A percentile compares a stretch with the other conserved stretches of the same genome.
These are phyloP conservation scores for Nepenthes alata DNA, from an alignment of 179 eudicot species.

Conservation along the genomic window DNA sequence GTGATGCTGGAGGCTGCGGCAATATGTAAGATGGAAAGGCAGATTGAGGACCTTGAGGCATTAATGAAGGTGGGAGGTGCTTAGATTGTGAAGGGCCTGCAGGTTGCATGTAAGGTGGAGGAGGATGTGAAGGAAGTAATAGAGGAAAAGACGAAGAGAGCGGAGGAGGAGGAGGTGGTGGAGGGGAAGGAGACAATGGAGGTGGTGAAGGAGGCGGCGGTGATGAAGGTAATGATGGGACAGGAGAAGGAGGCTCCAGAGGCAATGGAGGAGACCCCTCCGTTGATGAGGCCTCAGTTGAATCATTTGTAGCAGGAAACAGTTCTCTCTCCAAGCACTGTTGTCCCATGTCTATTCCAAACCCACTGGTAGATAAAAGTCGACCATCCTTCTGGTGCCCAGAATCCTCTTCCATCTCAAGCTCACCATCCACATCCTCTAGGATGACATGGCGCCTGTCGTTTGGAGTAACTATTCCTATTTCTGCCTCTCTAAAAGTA, in stretches of 20 bases:
- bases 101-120: conserved; percentile 20
- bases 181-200: conserved; percentile 25
- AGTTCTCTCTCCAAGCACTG: conserved; percentile 20
- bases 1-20: conserved; percentile 23
- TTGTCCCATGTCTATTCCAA: conserved; percentile 18
- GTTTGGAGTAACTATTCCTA: conserved; percentile 37
- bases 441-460: conserved; percentile 75
- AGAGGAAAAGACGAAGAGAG: not conserved
- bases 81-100: conserved; percentile 29
- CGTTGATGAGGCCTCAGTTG: conserved; percentile 23
- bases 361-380: conserved; percentile 15
- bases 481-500: conserved; percentile 26
- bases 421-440: conserved; percentile 99
- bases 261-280: conserved; percentile 85
- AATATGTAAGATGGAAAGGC: conserved; percentile 26
- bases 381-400: conserved; percentile 55
- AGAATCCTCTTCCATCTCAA: conserved; percentile 97
- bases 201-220: conserved; percentile 57
- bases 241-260: conserved; percentile 64
- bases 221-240: conserved; percentile 79
- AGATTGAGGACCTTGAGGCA: conserved; percentile 14
- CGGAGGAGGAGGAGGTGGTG: conserved; percentile 17
- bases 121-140: conserved; percentile 12
- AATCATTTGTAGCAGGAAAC: conserved; percentile 16
- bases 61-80: conserved; percentile 22